Evolutionary conservation across 2,329 filamentous ascomycete species (phyloP), one percentile per base, ranked within the genome.

Genomic region (Colletotrichum neosansevieriae): DNA sequence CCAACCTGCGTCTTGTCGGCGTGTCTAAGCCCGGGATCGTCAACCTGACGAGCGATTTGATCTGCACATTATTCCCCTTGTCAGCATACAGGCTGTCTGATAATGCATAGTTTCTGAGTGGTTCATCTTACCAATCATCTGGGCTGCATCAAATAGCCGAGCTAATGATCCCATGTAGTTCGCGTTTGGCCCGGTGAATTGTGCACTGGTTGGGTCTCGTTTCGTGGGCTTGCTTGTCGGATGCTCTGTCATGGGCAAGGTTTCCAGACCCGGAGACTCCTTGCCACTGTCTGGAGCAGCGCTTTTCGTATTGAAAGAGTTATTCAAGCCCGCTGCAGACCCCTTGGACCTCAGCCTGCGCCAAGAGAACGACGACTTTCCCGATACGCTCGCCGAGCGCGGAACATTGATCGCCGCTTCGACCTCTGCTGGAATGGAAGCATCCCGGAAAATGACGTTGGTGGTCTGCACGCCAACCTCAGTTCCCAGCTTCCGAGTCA

Each of bases 1-100:
- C 96, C 96, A 60, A 99, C 94, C 76, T 98, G 94, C 9, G 96
- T 98, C 75, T 94, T 94, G 73, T 94, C 95, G 17, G 94, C 94
- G 79, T 96, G 93, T 73, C 93, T 92, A 62, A 98, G 87, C 10
- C 95, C 95, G 6, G 95, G 95, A 76, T 98, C 95, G 77, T 98
- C 95, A 53, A 98, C 94, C 83, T 98, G 95, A 72, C 95, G 92
- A 60, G 94, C 94, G 78, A 98, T 95, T 88, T 97, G 93, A 84
- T 98, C 94, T 97, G 11, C 3, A 17, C 24, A 21, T 7, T 38
- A 13, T 32, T 53, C 17, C 15, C 19, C 13, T 5, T 29, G 11
- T 24, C n/a, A 32, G n/a, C 17, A 53, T 17, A 19, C n/a, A 10
- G 9, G 10, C n/a, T 53, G 34, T 53, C 15, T 34, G 51, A 12